phyloP scores from a whole-genome alignment of 371 early-diverging fungal species.

The Apophysomyces sp. region DNA sequence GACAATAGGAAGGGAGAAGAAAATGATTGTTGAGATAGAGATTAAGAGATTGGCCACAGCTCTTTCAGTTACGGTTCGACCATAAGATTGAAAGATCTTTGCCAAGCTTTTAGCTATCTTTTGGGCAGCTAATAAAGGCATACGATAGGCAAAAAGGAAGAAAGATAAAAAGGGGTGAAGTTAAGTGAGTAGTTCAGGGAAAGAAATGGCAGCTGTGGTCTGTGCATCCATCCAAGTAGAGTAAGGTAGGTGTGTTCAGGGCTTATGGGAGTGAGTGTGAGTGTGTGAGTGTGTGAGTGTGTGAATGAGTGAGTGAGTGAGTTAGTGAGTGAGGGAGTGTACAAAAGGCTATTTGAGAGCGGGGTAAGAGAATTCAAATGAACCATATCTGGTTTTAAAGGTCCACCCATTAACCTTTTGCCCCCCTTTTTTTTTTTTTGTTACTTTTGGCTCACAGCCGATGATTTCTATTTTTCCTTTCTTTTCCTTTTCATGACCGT shows the following conservation, averaged over 20 bases:
- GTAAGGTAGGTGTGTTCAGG: no score
- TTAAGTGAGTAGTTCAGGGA: background rate
- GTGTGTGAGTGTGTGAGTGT: no score
- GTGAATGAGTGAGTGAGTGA: no score
- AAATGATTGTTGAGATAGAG: slow-evolving; percentile 42
- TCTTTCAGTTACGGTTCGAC: slow-evolving; percentile 51
- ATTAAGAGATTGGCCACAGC: slow-evolving; percentile 45
- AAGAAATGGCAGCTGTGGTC: background rate
- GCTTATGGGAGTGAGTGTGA: no score
- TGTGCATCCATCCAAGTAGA: slow-evolving; percentile 1
- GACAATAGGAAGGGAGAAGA: slow-evolving; percentile 46
- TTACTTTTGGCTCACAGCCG: background rate
- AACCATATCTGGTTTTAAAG: background rate
- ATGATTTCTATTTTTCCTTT: background rate
- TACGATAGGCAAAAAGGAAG: background rate
- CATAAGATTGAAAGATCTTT: slow-evolving; percentile 52
- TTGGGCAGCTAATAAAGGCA: background rate
- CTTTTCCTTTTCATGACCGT: background rate
- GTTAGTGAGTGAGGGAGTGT: background rate
- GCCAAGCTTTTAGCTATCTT: background rate
- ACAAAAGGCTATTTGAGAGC: background rate
- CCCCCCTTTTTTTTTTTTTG: background rate
- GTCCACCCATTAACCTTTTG: background rate
- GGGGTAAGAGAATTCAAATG: no score
- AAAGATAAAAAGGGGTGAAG: background rate